Conservation (phyloP, 2,329 filamentous ascomycete genomes). For the Aspergillus amoenus region DNA sequence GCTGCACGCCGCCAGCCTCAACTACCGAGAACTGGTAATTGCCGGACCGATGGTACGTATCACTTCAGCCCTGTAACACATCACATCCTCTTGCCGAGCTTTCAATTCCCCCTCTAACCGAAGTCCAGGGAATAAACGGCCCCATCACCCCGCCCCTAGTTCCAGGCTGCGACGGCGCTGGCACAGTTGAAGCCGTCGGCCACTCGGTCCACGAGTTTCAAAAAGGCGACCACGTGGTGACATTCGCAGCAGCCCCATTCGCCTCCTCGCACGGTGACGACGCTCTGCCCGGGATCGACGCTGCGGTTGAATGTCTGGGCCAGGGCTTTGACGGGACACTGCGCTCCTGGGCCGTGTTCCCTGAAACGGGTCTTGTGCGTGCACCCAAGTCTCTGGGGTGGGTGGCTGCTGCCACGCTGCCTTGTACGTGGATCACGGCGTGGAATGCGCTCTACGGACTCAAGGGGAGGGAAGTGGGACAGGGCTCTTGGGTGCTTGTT, state of each 20-base stretch:
- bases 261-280: not conserved
- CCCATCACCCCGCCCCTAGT: not conserved
- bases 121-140: slow-evolving; percentile 5
- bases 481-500: slow-evolving; percentile 52
- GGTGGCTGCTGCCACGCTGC: slow-evolving; percentile 5
- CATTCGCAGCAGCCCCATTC: not conserved
- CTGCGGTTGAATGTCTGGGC: not conserved
- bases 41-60: not conserved
- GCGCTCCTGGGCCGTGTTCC: slow-evolving; percentile 3
- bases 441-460: slow-evolving; percentile 14
- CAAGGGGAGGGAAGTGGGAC: slow-evolving; percentile 17
- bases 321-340: slow-evolving; percentile 5
- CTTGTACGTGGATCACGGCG: slow-evolving; percentile 6
- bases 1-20: slow-evolving; percentile 7
- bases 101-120: not conserved
- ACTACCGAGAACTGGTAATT: slow-evolving; percentile 11
- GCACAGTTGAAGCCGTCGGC: slow-evolving; percentile 3
- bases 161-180: slow-evolving; percentile 9
- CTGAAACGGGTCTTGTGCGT: not conserved
- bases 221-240: slow-evolving; percentile 6
- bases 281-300: not conserved
- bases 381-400: slow-evolving; percentile 2
- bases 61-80: not conserved
- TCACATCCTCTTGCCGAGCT: no score
- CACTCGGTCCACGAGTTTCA: not conserved